Conservation (phyloP, 2,329 filamentous ascomycete species). For the Penicillium sp. region DNA sequence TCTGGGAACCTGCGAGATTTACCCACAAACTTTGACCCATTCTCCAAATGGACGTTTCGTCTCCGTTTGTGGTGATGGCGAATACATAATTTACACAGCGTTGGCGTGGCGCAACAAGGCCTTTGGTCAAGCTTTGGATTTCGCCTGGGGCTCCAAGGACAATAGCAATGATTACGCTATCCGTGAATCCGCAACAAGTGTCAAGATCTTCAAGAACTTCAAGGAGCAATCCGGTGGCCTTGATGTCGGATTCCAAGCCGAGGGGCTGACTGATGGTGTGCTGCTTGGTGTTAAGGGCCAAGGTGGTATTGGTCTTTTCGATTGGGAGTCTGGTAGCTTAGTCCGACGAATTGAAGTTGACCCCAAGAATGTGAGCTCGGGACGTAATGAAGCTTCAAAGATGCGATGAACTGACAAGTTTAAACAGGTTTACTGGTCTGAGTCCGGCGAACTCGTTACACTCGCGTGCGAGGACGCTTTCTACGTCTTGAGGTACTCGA, state of each 20-base stretch:
- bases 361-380: conserved; percentile 56
- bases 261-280: conserved; percentile 84
- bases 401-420: conserved; percentile 15
- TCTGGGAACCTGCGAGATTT: conserved; percentile 92
- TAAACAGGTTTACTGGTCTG: conserved; percentile 89
- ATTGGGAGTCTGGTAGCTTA: conserved; percentile 87
- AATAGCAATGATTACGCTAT: conserved; percentile 99
- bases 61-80: conserved; percentile 89
- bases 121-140: conserved; percentile 92
- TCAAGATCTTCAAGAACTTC: conserved; percentile 98
- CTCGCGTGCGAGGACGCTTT: conserved; percentile 94
- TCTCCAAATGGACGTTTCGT: conserved; percentile 95
- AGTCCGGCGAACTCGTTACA: conserved; percentile 88
- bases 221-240: conserved; percentile 85
- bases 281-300: conserved; percentile 93
- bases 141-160: conserved; percentile 95
- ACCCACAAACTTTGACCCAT: conserved; percentile 90
- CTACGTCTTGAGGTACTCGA: conserved; percentile 88
- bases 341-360: conserved; percentile 88
- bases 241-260: conserved; percentile 92
- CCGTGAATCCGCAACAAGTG: conserved; percentile 86
- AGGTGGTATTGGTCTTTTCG: conserved; percentile 92
- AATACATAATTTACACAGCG: conserved; percentile 98
- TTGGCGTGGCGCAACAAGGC: conserved; percentile 96
- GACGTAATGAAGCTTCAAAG: not conserved